Base-by-base conservation (phyloP, 1,284 basidiomycete genomes). In the Apiotrichum akiyoshidainum region DNA sequence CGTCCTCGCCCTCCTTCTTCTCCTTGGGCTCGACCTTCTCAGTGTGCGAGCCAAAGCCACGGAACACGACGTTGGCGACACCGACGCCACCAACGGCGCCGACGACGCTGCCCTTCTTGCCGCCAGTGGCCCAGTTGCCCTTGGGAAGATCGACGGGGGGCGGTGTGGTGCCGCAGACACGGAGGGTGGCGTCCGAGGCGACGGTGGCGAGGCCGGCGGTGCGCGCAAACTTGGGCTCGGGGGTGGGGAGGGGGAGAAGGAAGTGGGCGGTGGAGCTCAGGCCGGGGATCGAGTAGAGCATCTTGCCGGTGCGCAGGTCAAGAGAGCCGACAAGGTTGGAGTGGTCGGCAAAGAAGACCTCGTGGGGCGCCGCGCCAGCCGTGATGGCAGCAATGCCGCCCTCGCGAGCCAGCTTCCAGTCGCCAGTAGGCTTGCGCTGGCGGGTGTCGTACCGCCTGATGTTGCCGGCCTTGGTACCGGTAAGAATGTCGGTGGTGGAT, bases 401-500 rank as follows among this genome's bases (percentile, higher is more conserved):
- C 39, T 78, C 77, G 44, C 69, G 58, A 13, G 75, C 76, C 8
- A 74, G 65, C 58, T 77, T 75, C 76, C 76, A 78, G 50, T 77
- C 71, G 8, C 55, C 57, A 6, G 68, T 60, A 6, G 90, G 89
- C 57, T 85, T 83, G 26, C 85, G 83, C 34, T 85, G 86, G 48
- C 90, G 84, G 3, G 86, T 89, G 70, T 94, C 92, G 71, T 93
- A 94, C 52, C 85, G 81, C 55, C 89, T 83, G 3, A 94, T 79
- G 63, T 87, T 83, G 11, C 92, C 92, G 41, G 86, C 79, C 59
- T 86, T 84, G 0, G 90, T 92, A 0, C 92, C 92, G 14, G 85
- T 84, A 10, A 87, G 78, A 17, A 94, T 72, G 62, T 71, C 77
- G 40, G 57, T 69, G n/a, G 78, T 64, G 1, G 82, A 80, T 75